Evolutionary conservation across 495 filamentous ascomycete genomes (phyloP).

Genomic region (Diplogelasinospora grovesii): DNA sequence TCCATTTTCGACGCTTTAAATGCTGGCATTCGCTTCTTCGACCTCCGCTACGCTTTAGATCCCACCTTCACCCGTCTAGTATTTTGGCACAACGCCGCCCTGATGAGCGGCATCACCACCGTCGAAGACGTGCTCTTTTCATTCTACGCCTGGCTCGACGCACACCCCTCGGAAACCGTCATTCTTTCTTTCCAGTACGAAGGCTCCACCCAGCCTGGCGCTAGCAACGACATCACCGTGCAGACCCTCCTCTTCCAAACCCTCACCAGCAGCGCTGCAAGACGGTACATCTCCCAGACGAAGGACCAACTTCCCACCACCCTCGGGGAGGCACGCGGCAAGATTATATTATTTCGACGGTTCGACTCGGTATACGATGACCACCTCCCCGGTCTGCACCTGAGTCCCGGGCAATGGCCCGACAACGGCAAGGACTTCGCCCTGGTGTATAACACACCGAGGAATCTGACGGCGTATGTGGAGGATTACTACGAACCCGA

Average conservation of each 20-base stretch:
- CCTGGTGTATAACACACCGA: slow-evolving; percentile 34
- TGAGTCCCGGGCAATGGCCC: slow-evolving; percentile 68
- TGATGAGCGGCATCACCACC: slow-evolving; percentile 38
- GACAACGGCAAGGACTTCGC: slow-evolving; percentile 60
- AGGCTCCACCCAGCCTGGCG: too few species aligned
- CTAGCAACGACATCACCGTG: too few species aligned
- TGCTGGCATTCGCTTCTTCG: slow-evolving; percentile 45
- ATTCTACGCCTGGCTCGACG: slow-evolving; percentile 51
- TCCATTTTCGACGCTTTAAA: slow-evolving; percentile 35
- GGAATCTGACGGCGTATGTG: slow-evolving; percentile 61
- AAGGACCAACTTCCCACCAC: slow-evolving; percentile 52
- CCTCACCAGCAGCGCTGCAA: slow-evolving; percentile 54
- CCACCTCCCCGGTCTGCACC: slow-evolving; percentile 57
- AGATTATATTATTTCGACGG: slow-evolving; percentile 70
- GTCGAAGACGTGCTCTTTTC: slow-evolving; percentile 44
- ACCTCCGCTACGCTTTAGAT: slow-evolving; percentile 44
- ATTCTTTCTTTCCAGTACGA: slow-evolving; percentile 83
- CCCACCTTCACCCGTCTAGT: slow-evolving; percentile 37
- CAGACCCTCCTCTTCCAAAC: slow-evolving; percentile 62
- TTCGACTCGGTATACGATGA: slow-evolving; percentile 54
- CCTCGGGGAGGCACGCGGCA: slow-evolving; percentile 68
- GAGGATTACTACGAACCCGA: slow-evolving; percentile 87
- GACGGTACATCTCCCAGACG: slow-evolving; percentile 53
- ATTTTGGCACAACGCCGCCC: slow-evolving; percentile 44
- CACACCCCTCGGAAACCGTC: slow-evolving; percentile 62